phyloP scores from a whole-genome alignment of 805 yeast genomes.

The Groenewaldozyma salmanticensis region DNA sequence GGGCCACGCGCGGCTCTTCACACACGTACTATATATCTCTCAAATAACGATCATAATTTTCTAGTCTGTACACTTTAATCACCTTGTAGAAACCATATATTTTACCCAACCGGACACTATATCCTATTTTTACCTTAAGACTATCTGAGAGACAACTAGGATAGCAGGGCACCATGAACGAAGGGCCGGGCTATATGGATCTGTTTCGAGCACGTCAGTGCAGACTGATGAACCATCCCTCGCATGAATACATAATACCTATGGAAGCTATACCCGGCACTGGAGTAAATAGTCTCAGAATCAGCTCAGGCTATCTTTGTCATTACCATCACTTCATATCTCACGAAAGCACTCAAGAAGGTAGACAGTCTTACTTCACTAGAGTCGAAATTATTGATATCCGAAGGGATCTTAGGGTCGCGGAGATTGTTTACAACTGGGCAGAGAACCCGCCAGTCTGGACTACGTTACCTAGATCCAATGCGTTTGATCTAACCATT shows the following conservation, averaged over 20 bases:
- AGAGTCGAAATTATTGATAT: conserved; percentile 1
- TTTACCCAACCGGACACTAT: too few relatives aligned
- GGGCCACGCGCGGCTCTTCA: too few relatives aligned
- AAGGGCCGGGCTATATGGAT: too few relatives aligned
- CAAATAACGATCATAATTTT: too few relatives aligned
- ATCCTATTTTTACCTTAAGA: too few relatives aligned
- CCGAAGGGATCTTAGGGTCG: conserved; percentile 1
- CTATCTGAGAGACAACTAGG: too few relatives aligned
- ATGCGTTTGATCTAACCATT: conserved; percentile 9
- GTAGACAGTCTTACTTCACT: neutral
- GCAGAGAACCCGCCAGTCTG: conserved; percentile 4
- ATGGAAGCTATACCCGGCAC: conserved; percentile 11
- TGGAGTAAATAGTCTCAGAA: conserved; percentile 5
- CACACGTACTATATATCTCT: too few relatives aligned
- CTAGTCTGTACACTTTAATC: too few relatives aligned
- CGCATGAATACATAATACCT: conserved; percentile 9
- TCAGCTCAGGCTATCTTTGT: conserved; percentile 4
- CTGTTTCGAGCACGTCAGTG: conserved; percentile 7
- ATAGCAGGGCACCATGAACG: too few relatives aligned
- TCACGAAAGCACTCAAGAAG: neutral
- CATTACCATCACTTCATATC: conserved; percentile 9
- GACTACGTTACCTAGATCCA: conserved; percentile 7
- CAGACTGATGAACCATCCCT: conserved; percentile 11
- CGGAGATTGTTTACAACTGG: conserved; percentile 7
- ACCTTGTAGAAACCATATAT: too few relatives aligned